Evolutionary conservation across 495 filamentous ascomycete species (phyloP).

Genomic region (Trypethelium eluteriae): DNA sequence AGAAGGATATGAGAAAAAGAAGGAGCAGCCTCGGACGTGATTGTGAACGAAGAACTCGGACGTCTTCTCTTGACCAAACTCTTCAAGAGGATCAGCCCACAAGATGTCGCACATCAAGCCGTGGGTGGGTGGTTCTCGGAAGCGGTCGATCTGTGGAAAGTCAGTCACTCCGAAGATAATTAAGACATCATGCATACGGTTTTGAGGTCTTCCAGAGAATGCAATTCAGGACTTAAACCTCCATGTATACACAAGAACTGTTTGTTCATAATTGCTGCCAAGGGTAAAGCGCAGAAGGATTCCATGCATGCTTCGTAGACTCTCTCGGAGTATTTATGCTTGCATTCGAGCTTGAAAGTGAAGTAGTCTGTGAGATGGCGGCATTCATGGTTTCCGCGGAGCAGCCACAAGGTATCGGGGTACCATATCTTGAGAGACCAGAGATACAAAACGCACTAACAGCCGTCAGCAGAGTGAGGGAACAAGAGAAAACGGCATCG

Average conservation of each 20-base stretch:
- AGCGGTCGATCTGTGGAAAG: constrained; percentile 75
- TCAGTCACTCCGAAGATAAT: constrained; percentile 12
- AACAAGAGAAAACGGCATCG: constrained; percentile 17
- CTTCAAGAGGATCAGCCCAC: constrained; percentile 97
- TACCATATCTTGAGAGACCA: constrained; percentile 99
- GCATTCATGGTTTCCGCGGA: constrained; percentile 97
- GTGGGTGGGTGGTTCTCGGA: constrained; percentile 93
- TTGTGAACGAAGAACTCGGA: constrained; percentile 97
- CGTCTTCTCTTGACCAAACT: constrained; percentile 97
- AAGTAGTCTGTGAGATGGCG: constrained; percentile 98
- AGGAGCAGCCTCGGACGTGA: constrained; percentile 95
- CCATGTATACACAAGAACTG: constrained; percentile 98
- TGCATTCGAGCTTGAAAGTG: constrained; percentile 98
- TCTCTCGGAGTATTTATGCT: constrained; percentile 95
- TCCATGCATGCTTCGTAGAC: constrained; percentile 98
- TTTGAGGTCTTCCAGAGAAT: constrained; percentile 89
- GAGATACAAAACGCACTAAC: constrained; percentile 83
- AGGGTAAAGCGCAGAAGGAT: constrained; percentile 86
- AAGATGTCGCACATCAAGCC: constrained; percentile 98
- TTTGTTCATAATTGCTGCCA: constrained; percentile 99
- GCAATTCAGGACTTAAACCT: constrained; percentile 88
- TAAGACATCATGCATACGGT: constrained; percentile 47
- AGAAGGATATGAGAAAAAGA: constrained; percentile 98
- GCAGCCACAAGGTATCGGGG: constrained; percentile 90
- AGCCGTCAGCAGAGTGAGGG: constrained; percentile 18